Evolutionary conservation across 306 rosid species (phyloP).

Genomic region (Astragalus membranaceus): DNA sequence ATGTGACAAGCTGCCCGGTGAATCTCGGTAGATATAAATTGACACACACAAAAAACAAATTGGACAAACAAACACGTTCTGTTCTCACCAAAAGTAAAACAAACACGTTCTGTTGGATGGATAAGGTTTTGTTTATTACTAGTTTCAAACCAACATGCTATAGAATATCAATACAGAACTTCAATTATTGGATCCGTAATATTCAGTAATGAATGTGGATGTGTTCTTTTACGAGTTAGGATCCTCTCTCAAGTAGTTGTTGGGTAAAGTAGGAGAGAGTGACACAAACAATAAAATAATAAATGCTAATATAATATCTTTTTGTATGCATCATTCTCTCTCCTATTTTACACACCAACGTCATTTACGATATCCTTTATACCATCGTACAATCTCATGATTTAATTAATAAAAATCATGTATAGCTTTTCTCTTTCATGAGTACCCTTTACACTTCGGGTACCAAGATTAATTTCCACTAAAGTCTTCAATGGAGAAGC

Average conservation of each 20-base stretch:
- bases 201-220: neutral
- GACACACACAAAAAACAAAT: neutral
- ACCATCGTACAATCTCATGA: neutral
- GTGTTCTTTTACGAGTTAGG: too few relatives aligned
- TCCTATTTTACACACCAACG: too few relatives aligned
- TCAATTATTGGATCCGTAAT: constrained; percentile 13
- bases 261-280: too few relatives aligned
- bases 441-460: neutral
- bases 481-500: neutral
- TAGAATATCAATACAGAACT: neutral
- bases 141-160: neutral
- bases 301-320: too few relatives aligned
- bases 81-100: too few relatives aligned
- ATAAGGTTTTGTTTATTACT: neutral
- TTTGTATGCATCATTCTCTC: too few relatives aligned
- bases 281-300: too few relatives aligned
- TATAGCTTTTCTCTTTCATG: neutral
- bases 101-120: neutral
- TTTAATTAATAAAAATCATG: neutral
- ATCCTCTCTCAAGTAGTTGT: too few relatives aligned
- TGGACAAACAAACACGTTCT: constrained; percentile 19
- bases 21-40: neutral
- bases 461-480: neutral
- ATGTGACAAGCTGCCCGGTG: constrained; percentile 14
- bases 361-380: too few relatives aligned